Base-by-base conservation (phyloP, 2,329 filamentous ascomycete genomes). In the Aspergillus sp. region DNA sequence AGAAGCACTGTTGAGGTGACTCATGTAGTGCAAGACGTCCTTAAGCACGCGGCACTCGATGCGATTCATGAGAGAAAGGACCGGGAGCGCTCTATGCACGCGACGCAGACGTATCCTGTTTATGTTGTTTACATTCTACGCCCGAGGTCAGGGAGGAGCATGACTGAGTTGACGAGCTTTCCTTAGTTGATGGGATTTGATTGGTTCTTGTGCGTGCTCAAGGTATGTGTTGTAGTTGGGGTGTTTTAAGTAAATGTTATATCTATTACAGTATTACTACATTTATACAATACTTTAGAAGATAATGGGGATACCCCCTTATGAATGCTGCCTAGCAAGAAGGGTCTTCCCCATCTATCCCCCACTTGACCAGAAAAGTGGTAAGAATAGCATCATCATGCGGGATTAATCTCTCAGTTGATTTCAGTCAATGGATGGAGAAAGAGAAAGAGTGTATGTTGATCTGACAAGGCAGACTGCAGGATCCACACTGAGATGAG, bases 381-480 rank as follows among this genome's bases (percentile, higher is more conserved):
- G 10, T 13, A 36, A 36, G 32, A 36, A 36, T 36, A 36, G 32
- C 32, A 36, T 10, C 30, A 36, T 36, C 12, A 0, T 15, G 32
- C 32, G 32, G 32, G 32, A 36, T 36, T 36, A 13, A 36, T 36
- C 4, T 15, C 32, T 36, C 12, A 36, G 12, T 36, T 1, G 2
- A 36, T 36, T 13, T 13, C 10, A 36, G 2, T 15, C 12, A 36
- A 15, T 36, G 10, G 15, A 36, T 36, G 32, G 1, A 2, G 32
- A 36, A 36, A 3, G 32, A 6, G 12, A 36, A 36, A 13, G 32
- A 13, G 32, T 36, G 32, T 36, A 12, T 36, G 32, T 36, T 36
- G 12, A 30, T 28, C 54, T 30, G 17, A 49, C 54, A 49, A 57
- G 54, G 54, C 54, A 57, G 54, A 57, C 43, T 57, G 28, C 28